A percentile compares a stretch with the other conserved stretches of the same genome.
phyloP scores from a whole-genome alignment of 78 protist genomes.

The Diacronema lutheri region DNA sequence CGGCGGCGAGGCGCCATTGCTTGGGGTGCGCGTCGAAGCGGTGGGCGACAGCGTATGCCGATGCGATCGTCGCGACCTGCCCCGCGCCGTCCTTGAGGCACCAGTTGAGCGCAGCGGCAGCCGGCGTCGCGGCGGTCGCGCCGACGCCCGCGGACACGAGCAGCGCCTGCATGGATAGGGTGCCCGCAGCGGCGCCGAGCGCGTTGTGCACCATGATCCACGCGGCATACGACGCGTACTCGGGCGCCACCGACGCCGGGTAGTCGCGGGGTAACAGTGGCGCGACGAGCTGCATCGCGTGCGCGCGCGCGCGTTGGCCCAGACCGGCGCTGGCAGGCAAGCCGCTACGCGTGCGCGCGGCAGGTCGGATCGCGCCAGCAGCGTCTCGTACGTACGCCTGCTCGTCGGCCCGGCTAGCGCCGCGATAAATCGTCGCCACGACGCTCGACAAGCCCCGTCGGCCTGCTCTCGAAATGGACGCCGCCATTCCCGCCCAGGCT shows the following conservation, averaged over 20 bases:
- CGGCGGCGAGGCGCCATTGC: background rate
- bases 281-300: background rate
- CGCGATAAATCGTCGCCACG: too few species aligned
- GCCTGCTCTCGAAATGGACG: too few species aligned
- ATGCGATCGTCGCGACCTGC: background rate
- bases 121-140: background rate
- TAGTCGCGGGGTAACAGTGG: background rate
- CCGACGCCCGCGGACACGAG: background rate
- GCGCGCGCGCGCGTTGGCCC: too few species aligned
- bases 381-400: too few species aligned
- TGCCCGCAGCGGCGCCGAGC: background rate
- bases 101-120: constrained; percentile 5
- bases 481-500: too few species aligned
- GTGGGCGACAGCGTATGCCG: background rate
- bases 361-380: too few species aligned
- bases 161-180: constrained; percentile 11
- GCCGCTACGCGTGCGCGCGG: too few species aligned
- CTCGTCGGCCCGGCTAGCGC: too few species aligned
- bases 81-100: constrained; percentile 11
- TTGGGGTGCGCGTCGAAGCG: constrained; percentile 13
- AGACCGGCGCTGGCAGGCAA: too few species aligned
- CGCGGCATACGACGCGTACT: background rate
- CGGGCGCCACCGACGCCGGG: background rate
- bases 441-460: too few species aligned
- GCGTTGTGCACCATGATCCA: background rate